phyloP scores from a whole-genome alignment of 225 moss, liverwort and hornwort genomes.

The Anthoceros angustus region DNA sequence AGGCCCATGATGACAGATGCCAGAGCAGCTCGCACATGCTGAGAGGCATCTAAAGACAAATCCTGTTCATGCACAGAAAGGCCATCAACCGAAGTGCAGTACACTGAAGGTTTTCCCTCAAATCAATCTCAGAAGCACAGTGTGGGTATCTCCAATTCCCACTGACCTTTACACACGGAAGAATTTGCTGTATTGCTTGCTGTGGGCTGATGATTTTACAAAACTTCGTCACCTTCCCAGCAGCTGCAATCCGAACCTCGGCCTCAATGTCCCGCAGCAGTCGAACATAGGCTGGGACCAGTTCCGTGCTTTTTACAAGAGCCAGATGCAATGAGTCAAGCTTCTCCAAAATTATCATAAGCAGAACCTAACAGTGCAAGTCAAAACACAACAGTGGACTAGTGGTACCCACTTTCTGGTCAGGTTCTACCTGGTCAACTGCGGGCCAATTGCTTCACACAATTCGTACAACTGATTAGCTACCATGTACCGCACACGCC shows the following conservation, averaged over 20 bases:
- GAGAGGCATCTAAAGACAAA: conserved; percentile 83
- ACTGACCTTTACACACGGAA: conserved; percentile 85
- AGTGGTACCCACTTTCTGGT: too few relatives aligned
- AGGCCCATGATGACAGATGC: conserved; percentile 98
- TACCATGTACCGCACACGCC: conserved; percentile 98
- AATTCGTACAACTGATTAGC: conserved; percentile 94
- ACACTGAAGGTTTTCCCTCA: background rate
- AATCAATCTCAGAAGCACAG: background rate
- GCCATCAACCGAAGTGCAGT: background rate
- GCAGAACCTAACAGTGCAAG: background rate
- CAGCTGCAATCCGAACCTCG: conserved; percentile 91
- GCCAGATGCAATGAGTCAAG: background rate
- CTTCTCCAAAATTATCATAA: background rate
- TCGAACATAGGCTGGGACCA: conserved; percentile 91
- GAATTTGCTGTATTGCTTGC: conserved; percentile 83
- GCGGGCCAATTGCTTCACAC: conserved; percentile 82
- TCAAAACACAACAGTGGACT: background rate
- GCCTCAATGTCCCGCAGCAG: conserved; percentile 90
- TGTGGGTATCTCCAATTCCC: background rate
- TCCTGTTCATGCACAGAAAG: conserved; percentile 26
- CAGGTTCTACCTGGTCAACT: conserved; percentile 47
- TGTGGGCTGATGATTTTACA: conserved; percentile 78
- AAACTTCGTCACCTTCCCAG: conserved; percentile 92
- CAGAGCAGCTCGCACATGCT: conserved; percentile 92
- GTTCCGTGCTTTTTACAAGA: conserved; percentile 39